phyloP scores from a whole-genome alignment of 495 filamentous ascomycete genomes.

The Penicillium daleae region DNA sequence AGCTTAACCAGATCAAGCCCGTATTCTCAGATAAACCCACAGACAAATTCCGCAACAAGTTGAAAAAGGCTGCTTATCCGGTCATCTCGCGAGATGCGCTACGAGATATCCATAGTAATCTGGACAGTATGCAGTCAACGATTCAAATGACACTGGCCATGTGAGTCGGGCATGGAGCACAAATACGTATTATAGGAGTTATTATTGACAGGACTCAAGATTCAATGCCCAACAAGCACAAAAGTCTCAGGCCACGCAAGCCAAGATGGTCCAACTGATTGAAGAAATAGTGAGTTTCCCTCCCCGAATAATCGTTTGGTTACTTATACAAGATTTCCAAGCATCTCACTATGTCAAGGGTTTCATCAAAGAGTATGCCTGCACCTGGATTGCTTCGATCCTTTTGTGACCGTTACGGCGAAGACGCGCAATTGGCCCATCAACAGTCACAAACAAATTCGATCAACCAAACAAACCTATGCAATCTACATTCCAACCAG shows the following conservation, averaged over 20 bases:
- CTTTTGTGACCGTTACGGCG: not conserved
- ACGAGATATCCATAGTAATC: not conserved
- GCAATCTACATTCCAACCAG: not conserved
- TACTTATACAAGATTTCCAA: not conserved
- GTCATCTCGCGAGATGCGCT: not conserved
- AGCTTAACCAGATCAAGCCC: not conserved
- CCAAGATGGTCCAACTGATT: not conserved
- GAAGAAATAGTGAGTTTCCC: not conserved
- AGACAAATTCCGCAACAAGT: not conserved
- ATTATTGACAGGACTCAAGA: not conserved
- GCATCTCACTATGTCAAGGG: not conserved
- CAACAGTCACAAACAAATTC: not conserved
- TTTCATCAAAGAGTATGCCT: not conserved
- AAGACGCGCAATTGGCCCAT: not conserved
- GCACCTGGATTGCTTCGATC: conserved; percentile 1
- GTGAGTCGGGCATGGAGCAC: not conserved
- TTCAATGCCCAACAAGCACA: not conserved
- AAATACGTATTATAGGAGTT: not conserved
- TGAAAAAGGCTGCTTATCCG: not conserved
- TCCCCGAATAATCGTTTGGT: not conserved
- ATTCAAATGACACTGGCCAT: not conserved
- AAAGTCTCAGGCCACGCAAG: not conserved
- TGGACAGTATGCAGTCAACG: not conserved
- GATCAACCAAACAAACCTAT: not conserved
- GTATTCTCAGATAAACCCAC: not conserved